phyloP scores from a whole-genome alignment of 306 rosid genomes.

The Leucaena leucocephala region DNA sequence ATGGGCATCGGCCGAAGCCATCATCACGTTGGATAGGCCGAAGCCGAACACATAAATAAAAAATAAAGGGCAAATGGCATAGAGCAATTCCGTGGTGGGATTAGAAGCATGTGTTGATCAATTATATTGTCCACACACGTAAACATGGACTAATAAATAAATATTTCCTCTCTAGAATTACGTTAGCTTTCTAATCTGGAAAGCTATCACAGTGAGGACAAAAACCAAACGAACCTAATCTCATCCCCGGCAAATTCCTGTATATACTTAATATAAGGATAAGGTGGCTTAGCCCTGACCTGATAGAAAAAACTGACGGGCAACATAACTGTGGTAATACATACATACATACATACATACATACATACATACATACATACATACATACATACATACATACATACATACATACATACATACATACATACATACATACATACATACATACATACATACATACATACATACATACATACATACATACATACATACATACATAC shows the following conservation, averaged over 20 bases:
- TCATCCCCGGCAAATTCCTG: slow-evolving; percentile 27
- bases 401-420: background rate
- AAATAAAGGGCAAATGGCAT: background rate
- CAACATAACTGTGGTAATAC: slow-evolving; percentile 6
- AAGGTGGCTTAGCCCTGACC: slow-evolving; percentile 39
- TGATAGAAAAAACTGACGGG: slow-evolving; percentile 44
- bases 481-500: background rate
- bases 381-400: background rate
- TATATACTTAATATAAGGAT: slow-evolving; percentile 18
- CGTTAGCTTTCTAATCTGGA: slow-evolving; percentile 8
- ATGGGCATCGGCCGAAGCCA: background rate
- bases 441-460: slow-evolving; percentile 8
- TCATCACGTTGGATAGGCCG: background rate
- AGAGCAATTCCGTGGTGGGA: background rate
- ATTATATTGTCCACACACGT: background rate
- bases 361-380: slow-evolving; percentile 8
- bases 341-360: background rate
- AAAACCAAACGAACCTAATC: slow-evolving; percentile 24
- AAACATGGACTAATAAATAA: background rate
- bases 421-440: background rate
- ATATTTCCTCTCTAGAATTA: slow-evolving; percentile 2
- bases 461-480: background rate
- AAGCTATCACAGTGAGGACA: slow-evolving; percentile 18
- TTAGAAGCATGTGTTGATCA: slow-evolving; percentile 2
- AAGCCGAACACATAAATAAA: background rate